A percentile compares a stretch with the other conserved stretches of the same genome.
Conservation (phyloP, 768 basidiomycete species). For the Psilocybe cubensis region DNA sequence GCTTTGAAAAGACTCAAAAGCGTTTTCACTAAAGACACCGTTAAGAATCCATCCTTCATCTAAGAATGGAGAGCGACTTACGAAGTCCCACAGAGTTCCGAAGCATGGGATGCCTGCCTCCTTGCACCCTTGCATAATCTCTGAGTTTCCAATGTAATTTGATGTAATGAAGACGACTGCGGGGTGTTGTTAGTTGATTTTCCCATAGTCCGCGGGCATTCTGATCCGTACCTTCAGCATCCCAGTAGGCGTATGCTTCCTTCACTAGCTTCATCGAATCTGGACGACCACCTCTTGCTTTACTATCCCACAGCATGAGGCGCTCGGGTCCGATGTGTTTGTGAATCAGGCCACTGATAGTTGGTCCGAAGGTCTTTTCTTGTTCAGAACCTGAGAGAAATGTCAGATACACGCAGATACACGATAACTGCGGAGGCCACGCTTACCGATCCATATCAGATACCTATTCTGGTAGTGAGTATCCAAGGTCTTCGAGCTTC, state of each 20-base stretch:
- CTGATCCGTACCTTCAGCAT: conserved; percentile 60
- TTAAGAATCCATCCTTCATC: conserved; percentile 4
- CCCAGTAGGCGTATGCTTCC: conserved; percentile 69
- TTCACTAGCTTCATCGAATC: conserved; percentile 78
- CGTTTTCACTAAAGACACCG: conserved; percentile 25
- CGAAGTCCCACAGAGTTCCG: conserved; percentile 76
- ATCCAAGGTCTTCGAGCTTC: background rate
- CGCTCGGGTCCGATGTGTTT: conserved; percentile 76
- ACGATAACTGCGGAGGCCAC: conserved; percentile 11
- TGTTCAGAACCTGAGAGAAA: conserved; percentile 65
- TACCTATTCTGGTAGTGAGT: conserved; percentile 47
- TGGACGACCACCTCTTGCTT: conserved; percentile 71
- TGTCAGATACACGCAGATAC: conserved; percentile 17
- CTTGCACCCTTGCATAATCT: conserved; percentile 82
- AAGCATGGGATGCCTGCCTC: conserved; percentile 67
- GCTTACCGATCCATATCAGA: conserved; percentile 75
- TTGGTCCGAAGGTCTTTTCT: conserved; percentile 75
- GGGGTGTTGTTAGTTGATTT: conserved; percentile 1
- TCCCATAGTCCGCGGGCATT: background rate
- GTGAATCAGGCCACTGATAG: conserved; percentile 74
- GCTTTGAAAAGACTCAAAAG: conserved; percentile 13
- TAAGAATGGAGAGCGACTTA: conserved; percentile 25
- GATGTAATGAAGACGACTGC: conserved; percentile 82
- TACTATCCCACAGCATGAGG: conserved; percentile 78
- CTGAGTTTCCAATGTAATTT: conserved; percentile 78